Evolutionary conservation across 495 filamentous ascomycete species (phyloP), one percentile per base, ranked within the genome.

Genomic region (Penicillium daleae): DNA sequence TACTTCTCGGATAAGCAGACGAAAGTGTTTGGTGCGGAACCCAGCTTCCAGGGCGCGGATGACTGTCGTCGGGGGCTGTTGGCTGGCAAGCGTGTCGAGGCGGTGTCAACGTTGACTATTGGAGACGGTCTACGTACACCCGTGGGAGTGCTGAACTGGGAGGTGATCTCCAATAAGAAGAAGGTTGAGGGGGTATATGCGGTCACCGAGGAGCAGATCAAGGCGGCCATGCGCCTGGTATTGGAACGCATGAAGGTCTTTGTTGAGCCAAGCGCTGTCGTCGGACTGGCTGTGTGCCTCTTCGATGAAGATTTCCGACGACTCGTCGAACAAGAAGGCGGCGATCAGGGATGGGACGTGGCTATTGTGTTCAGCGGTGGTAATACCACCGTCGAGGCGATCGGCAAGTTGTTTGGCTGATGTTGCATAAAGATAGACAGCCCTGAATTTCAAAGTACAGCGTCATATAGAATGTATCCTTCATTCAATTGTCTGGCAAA

Each of bases 181-280:
- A 85, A 93, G 64, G 89, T 96, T 0, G 65, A 76, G 4, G 91
- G 87, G 3, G 87, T 97, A 62, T 97, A 84, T 77, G 81, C 83
- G 40, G 95, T 94, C 0, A 87, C 80, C 8, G 95, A 98, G 73
- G 87, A 87, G 64, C 85, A 97, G 78, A 97, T 99, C 74, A 85
- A 85, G 75, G 75, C 75, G 10, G 90, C 93, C 4, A 80, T 98
- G 85, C 76, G 80, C 62, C 71, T 97, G 67, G 90, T 94, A 32
- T 73, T 94, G 70, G 94, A 99, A 82, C 76, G 93, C 60, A 87
- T 97, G 85, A 98, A 98, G 86, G 77, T 96, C 46, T 84, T 97
- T 46, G 85, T 97, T 26, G 95, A 99, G 80, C 95, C 95, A 51
- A 93, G 90, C 73, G 85, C 93, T 3, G 92, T 89, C 3, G 93